These are phyloP conservation scores for Schizonepeta tenuifolia DNA, from an alignment of 257 asterid genomes.

Conservation along the genomic window DNA sequence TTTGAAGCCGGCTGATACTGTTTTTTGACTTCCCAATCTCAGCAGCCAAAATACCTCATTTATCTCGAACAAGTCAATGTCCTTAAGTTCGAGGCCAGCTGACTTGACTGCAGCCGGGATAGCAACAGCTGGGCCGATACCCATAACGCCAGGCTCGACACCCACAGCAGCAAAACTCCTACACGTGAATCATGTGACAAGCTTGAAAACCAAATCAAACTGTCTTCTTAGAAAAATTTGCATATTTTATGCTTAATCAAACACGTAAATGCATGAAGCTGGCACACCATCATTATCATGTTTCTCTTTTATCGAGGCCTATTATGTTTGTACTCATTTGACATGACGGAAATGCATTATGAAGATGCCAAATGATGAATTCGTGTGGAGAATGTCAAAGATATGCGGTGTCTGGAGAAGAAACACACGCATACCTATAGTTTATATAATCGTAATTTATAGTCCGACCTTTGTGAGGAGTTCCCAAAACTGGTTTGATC, in stretches of 20 bases:
- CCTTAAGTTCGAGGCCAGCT: slow-evolving; percentile 72
- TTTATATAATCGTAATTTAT: too few species aligned
- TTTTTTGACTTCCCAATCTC: slow-evolving; percentile 1
- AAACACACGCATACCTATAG: neutral
- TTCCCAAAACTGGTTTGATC: too few species aligned
- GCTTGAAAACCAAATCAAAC: neutral
- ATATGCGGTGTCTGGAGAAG: neutral
- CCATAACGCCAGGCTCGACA: slow-evolving; percentile 97
- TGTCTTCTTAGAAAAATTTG: neutral
- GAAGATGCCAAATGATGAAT: neutral
- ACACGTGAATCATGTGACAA: slow-evolving; percentile 19
- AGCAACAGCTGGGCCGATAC: slow-evolving; percentile 93
- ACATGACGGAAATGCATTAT: neutral
- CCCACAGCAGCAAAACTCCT: slow-evolving; percentile 95
- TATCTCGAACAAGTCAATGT: slow-evolving; percentile 81
- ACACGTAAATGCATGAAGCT: too few species aligned
- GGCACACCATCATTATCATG: neutral
- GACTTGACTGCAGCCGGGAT: slow-evolving; percentile 92
- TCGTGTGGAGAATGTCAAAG: neutral
- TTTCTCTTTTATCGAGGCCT: neutral
- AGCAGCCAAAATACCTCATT: slow-evolving; percentile 67
- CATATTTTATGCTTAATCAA: neutral
- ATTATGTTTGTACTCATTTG: neutral
- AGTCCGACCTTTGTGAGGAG: too few species aligned
- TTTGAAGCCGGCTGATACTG: neutral